Base-by-base conservation (phyloP, 1,139 yeast genomes). In the Suhomyces taliae region DNA sequence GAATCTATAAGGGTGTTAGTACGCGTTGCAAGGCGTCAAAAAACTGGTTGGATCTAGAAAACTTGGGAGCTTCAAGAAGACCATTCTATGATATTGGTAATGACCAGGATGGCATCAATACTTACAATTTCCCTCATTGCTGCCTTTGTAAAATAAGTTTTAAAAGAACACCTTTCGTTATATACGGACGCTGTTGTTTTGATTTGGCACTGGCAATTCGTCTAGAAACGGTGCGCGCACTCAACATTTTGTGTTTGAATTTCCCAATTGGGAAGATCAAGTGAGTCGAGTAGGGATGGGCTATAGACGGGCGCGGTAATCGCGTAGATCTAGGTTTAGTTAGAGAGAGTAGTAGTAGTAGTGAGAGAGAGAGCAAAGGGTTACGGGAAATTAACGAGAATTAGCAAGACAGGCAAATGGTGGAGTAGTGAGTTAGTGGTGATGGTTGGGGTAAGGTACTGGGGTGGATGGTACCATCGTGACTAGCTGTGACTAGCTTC, bases 101-200 rank as follows among this genome's bases (percentile, higher is more conserved):
- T 24, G 24, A 36, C 15, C 39, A 12, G 14, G 39, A 29, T 29
- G 27, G 19, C n/a, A 26, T 35, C 27, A 9, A 12, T 46, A 75
- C 82, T 53, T 76, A 78, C 82, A 66, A 80, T 80, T 71, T 80
- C 85, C 78, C 85, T 80, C 85, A 80, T 80, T 40, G 41, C 49
- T 46, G 49, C 49, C 40, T 40, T 45, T 42, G 34, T 33, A 35
- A 40, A 40, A 38, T 46, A 35, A 37, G 40, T 43, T 33, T 15
- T 19, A 38, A 38, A 46, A 46, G 49, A 43, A 43, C 44, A 34
- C 27, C 37, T 36, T 38, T 42, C 44, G 49, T 46, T 46, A 43
- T 46, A 46, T 43, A 43, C 29, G 37, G 40, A 32, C 45, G 26
- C 15, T 14, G 39, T 46, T 46, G 49, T 46, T 46, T 46, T 46